These are phyloP conservation scores for Remersonia thermophila DNA, from an alignment of 2,329 filamentous ascomycete species.

Conservation along the genomic window DNA sequence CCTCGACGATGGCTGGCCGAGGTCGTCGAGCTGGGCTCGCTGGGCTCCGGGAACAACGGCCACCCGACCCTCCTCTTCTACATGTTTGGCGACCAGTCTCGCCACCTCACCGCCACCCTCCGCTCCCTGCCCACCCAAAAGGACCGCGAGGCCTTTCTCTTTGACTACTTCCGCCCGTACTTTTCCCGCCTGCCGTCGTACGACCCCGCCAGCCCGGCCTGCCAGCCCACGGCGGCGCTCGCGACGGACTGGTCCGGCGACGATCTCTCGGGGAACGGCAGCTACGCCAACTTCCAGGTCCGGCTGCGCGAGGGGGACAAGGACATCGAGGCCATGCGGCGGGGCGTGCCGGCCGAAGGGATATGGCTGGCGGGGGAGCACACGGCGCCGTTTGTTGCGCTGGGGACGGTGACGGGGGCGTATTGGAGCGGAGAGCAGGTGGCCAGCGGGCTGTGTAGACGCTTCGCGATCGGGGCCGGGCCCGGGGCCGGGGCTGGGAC, in stretches of 20 bases:
- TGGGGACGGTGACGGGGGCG: slow-evolving; percentile 81
- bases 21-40: slow-evolving; percentile 60
- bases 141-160: slow-evolving; percentile 42
- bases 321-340: slow-evolving; percentile 54
- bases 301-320: slow-evolving; percentile 57
- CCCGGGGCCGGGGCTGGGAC: too few species aligned
- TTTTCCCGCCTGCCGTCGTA: slow-evolving; percentile 65
- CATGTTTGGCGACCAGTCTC: slow-evolving; percentile 52
- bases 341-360: slow-evolving; percentile 51
- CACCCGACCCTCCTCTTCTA: slow-evolving; percentile 85
- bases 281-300: slow-evolving; percentile 75
- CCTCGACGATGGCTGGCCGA: slow-evolving; percentile 61
- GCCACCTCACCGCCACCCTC: slow-evolving; percentile 37
- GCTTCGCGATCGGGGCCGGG: slow-evolving; percentile 1
- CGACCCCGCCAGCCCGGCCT: slow-evolving; percentile 36
- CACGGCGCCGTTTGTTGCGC: slow-evolving; percentile 75
- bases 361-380: slow-evolving; percentile 87
- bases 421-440: slow-evolving; percentile 84
- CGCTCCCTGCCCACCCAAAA: slow-evolving; percentile 29
- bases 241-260: slow-evolving; percentile 71
- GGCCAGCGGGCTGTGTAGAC: slow-evolving; percentile 40
- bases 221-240: slow-evolving; percentile 49
- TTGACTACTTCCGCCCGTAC: slow-evolving; percentile 64
- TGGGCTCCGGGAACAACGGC: slow-evolving; percentile 30
- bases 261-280: slow-evolving; percentile 66